A percentile compares a stretch with the other conserved stretches of the same genome.
Conservation (phyloP, 2,329 filamentous ascomycete genomes). For the Penicillium palitans region DNA sequence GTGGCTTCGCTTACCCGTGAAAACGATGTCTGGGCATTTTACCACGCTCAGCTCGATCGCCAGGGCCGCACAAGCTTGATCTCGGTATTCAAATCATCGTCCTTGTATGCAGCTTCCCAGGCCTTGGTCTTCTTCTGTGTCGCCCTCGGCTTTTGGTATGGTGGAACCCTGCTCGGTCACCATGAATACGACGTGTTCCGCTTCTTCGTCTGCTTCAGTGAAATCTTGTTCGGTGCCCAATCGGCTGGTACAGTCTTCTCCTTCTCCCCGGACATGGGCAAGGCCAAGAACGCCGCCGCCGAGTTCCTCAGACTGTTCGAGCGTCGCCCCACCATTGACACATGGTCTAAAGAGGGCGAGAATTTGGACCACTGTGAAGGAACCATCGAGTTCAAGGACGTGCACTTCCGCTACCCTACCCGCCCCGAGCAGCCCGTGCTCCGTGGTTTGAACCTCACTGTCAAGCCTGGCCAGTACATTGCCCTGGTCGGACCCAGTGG, state of each 20-base stretch:
- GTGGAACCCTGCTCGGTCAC: slow-evolving; percentile 71
- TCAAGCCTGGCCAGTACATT: slow-evolving; percentile 51
- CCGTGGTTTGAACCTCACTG: slow-evolving; percentile 67
- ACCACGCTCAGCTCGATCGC: slow-evolving; percentile 63
- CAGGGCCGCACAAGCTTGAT: slow-evolving; percentile 69
- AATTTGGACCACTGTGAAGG: slow-evolving; percentile 67
- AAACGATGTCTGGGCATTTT: slow-evolving; percentile 71
- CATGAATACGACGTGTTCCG: slow-evolving; percentile 75
- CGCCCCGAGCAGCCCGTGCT: slow-evolving; percentile 90
- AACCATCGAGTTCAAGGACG: slow-evolving; percentile 81
- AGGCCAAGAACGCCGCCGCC: slow-evolving; percentile 79
- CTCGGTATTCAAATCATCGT: slow-evolving; percentile 73
- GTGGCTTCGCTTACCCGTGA: slow-evolving; percentile 90
- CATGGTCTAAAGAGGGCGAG: slow-evolving; percentile 71
- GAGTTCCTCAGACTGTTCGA: slow-evolving; percentile 84
- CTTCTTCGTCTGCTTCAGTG: slow-evolving; percentile 88
- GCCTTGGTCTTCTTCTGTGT: slow-evolving; percentile 80
- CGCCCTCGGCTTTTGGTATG: slow-evolving; percentile 91
- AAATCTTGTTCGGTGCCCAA: slow-evolving; percentile 88
- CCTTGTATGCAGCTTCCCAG: slow-evolving; percentile 81
- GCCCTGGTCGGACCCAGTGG: slow-evolving; percentile 92
- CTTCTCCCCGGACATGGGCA: slow-evolving; percentile 89
- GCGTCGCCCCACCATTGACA: slow-evolving; percentile 75
- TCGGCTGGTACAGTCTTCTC: slow-evolving; percentile 87
- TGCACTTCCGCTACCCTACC: slow-evolving; percentile 93